Conservation (phyloP, 2,329 filamentous ascomycete species). For the Curvularia eragrostidis region DNA sequence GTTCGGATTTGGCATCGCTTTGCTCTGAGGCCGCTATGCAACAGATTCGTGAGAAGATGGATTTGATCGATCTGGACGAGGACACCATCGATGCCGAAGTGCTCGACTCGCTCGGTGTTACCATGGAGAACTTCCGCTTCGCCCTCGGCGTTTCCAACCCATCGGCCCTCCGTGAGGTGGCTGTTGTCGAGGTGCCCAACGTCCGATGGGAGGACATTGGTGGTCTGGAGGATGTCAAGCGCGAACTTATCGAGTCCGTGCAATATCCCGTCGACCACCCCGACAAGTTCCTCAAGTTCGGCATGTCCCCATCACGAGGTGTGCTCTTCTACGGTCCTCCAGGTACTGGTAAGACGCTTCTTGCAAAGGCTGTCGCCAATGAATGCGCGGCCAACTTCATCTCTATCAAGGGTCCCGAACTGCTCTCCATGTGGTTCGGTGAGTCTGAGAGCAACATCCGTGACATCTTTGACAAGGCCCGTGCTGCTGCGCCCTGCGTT, state of each 20-base stretch:
- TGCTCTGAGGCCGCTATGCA: constrained; percentile 99
- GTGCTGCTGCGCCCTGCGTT: constrained; percentile 95
- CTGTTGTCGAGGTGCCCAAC: constrained; percentile 98
- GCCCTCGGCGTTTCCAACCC: constrained; percentile 98
- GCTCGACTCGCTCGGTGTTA: constrained; percentile 95
- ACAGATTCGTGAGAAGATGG: constrained; percentile 99
- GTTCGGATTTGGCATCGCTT: constrained; percentile 96
- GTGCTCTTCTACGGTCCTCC: constrained; percentile 98
- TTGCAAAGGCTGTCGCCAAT: constrained; percentile 99
- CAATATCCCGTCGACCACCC: constrained; percentile 99
- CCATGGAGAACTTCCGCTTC: constrained; percentile 99
- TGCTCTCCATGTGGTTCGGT: constrained; percentile 99
- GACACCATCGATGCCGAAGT: constrained; percentile 99
- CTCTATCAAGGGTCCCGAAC: constrained; percentile 96
- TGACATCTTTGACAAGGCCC: constrained; percentile 99
- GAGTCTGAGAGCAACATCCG: constrained; percentile 99
- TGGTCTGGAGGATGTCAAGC: constrained; percentile 97
- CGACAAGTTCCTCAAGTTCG: constrained; percentile 99
- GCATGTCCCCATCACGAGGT: constrained; percentile 95
- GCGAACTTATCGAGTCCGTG: constrained; percentile 97
- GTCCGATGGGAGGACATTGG: constrained; percentile 99
- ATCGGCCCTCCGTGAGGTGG: constrained; percentile 96
- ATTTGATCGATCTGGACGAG: constrained; percentile 97
- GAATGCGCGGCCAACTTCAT: constrained; percentile 99
- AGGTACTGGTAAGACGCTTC: constrained; percentile 99